Percentiles rank a stretch among this genome's conserved stretches.
Conservation (phyloP, 306 rosid species). For the Phaseolus lunatus region DNA sequence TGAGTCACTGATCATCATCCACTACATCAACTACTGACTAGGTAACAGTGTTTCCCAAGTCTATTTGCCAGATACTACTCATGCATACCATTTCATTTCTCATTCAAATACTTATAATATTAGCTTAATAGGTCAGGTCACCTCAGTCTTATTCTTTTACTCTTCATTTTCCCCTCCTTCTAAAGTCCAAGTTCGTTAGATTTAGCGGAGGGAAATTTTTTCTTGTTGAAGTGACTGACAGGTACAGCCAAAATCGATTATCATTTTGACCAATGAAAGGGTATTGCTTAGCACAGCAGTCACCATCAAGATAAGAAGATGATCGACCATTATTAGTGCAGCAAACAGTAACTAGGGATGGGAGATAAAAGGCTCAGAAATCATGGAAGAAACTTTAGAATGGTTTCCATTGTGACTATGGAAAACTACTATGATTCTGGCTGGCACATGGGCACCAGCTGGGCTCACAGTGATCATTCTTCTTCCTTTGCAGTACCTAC, state of each 20-base stretch:
- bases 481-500: conserved; percentile 60
- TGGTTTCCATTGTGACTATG: conserved; percentile 54
- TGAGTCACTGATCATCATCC: conserved; percentile 23
- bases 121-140: background rate
- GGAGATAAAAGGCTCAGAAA: conserved; percentile 59
- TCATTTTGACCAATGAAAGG: conserved; percentile 67
- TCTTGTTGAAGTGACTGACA: conserved; percentile 66
- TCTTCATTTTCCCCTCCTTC: background rate
- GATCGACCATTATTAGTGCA: conserved; percentile 62
- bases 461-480: conserved; percentile 48
- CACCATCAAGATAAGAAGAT: conserved; percentile 68
- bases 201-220: conserved; percentile 37
- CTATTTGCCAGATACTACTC: conserved; percentile 12
- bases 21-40: background rate
- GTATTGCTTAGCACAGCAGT: conserved; percentile 60
- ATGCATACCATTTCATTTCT: conserved; percentile 23
- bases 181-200: conserved; percentile 44
- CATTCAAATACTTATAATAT: background rate
- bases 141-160: background rate
- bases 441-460: conserved; percentile 47
- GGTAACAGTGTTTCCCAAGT: background rate
- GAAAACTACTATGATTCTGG: conserved; percentile 61
- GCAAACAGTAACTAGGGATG: conserved; percentile 56
- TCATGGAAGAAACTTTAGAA: conserved; percentile 42
- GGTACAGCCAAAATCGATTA: conserved; percentile 63